Evolutionary conservation across 805 yeast genomes (phyloP), one percentile per base, ranked within the genome.

Genomic region (Saccharomycopsis sp.): DNA sequence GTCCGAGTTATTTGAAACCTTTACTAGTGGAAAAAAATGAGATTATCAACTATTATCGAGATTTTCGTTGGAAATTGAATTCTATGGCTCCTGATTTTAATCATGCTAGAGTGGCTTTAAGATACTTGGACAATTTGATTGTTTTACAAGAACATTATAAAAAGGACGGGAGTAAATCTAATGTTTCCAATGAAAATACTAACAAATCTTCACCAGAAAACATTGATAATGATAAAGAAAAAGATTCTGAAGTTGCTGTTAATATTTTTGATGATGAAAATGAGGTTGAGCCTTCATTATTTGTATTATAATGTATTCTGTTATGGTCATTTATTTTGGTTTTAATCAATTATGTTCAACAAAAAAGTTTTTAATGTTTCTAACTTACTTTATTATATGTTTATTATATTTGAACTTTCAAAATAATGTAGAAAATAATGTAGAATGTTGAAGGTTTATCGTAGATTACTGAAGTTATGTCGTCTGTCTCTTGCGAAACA

Each of bases 81-180:
- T 39, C 36, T n/a, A 39, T 45, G 41, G 46, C 49, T 4, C 49
- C 49, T 10, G 49, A 45, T 34, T 45, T 45, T 17, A 45, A 39
- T 28, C 49, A 45, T 34, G 49, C 49, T 14, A 32, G 47, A 39
- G 28, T 36, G 6, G 38, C 49, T 5, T 34, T 45, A n/a, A 10
- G 31, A 14, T 35, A 39, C 35, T 42, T 45, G 31, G 42, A 45
- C 19, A 42, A 29, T 26, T 32, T 38, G 30, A 39, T 45, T 25
- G 39, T 34, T 8, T 15, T 41, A 13, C 25, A 33, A 8, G 48
- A 45, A 29, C 40, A 41, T 21, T 21, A 15, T 28, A 8, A 9
- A n/a, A n/a, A n/a, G n/a, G n/a, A n/a, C n/a, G 8, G 27, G 8
- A 25, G 27, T 25, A 6, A 28, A 14, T 6, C 9, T 9, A 6